phyloP scores from a whole-genome alignment of 371 early-diverging fungal genomes.

The Mucor sp. region DNA sequence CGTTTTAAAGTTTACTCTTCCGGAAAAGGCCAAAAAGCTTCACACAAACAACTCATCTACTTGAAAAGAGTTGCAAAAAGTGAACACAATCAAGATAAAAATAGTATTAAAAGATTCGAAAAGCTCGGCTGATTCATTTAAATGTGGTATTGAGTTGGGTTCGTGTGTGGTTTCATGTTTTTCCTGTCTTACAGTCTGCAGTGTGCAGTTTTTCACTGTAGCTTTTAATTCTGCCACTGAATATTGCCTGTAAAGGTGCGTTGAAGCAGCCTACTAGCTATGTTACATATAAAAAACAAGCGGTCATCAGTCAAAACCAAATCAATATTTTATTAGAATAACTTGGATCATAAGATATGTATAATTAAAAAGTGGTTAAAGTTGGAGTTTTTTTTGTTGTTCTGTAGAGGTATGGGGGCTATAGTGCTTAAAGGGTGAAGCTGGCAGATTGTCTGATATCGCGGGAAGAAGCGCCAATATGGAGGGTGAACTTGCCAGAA shows the following conservation, averaged over 20 bases:
- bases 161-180: too few species aligned
- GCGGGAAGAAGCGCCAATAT: constrained; percentile 52
- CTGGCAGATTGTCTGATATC: constrained; percentile 44
- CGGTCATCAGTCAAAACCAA: too few species aligned
- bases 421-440: constrained; percentile 12
- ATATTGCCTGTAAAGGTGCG: too few species aligned
- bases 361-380: not conserved
- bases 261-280: too few species aligned
- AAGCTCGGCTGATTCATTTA: too few species aligned
- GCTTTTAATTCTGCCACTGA: too few species aligned
- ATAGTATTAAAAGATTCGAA: not conserved
- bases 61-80: not conserved
- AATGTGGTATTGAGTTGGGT: too few species aligned
- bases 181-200: too few species aligned
- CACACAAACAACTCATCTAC: not conserved
- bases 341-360: not conserved
- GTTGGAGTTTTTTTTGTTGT: not conserved
- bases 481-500: constrained; percentile 45
- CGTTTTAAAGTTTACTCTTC: not conserved
- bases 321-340: not conserved
- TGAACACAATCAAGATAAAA: not conserved
- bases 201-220: too few species aligned
- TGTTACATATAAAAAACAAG: too few species aligned
- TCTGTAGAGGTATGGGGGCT: not conserved
- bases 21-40: not conserved